phyloP scores from a whole-genome alignment of 2,329 filamentous ascomycete species.

The Colletotrichum limetticola region DNA sequence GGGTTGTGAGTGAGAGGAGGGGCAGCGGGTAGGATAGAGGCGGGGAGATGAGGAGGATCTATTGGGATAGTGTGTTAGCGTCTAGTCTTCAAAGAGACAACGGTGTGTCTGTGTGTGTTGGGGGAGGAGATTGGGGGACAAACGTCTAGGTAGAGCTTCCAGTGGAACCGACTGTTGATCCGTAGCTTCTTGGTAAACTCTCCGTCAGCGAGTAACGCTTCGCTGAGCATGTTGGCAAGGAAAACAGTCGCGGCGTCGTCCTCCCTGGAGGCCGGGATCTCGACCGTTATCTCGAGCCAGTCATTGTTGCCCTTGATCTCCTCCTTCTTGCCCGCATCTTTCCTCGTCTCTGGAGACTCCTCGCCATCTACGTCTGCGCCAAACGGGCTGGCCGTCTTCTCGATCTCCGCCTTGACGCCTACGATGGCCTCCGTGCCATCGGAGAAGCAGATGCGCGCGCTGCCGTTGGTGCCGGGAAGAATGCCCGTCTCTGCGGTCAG shows the following conservation, averaged over 20 bases:
- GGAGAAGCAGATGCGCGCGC: conserved; percentile 91
- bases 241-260: conserved; percentile 93
- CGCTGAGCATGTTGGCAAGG: conserved; percentile 85
- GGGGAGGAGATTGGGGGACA: conserved; percentile 47
- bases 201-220: conserved; percentile 82
- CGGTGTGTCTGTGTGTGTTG: background rate
- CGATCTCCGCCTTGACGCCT: conserved; percentile 94
- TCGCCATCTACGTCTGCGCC: conserved; percentile 49
- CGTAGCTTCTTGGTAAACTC: conserved; percentile 77
- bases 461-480: conserved; percentile 89
- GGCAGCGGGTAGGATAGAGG: conserved; percentile 93
- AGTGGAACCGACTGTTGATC: conserved; percentile 94
- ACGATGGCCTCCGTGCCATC: conserved; percentile 97
- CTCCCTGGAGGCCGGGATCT: conserved; percentile 90
- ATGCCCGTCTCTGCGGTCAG: conserved; percentile 91
- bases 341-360: conserved; percentile 45
- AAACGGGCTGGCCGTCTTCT: conserved; percentile 65
- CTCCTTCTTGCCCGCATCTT: conserved; percentile 41
- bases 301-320: conserved; percentile 62
- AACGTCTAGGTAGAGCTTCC: conserved; percentile 96
- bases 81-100: background rate
- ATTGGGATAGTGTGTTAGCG: background rate
- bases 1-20: conserved; percentile 89
- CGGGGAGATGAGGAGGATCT: conserved; percentile 94
- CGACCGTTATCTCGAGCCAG: conserved; percentile 92